These are phyloP conservation scores for Phytophthora agathidicida DNA, from an alignment of 352 stramenopile species.

Conservation along the genomic window DNA sequence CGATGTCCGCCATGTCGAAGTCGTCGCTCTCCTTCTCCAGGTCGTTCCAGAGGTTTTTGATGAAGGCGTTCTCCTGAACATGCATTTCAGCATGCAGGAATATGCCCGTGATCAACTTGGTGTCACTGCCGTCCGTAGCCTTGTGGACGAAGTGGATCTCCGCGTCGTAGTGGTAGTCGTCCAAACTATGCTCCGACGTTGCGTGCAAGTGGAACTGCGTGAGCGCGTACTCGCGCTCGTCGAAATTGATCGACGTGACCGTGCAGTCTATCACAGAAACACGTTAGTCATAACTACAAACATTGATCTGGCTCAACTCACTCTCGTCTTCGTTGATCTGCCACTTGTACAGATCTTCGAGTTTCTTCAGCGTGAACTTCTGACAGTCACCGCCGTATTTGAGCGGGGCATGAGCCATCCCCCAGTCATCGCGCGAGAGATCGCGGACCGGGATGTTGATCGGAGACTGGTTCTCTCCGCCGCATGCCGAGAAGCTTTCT, in stretches of 20 bases:
- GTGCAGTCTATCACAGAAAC: slow-evolving; percentile 47
- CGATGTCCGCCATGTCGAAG: slow-evolving; percentile 44
- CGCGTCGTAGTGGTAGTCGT: slow-evolving; percentile 48
- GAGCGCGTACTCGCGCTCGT: slow-evolving; percentile 52
- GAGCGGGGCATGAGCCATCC: slow-evolving; percentile 44
- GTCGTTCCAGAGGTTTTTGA: slow-evolving; percentile 51
- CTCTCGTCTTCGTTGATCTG: slow-evolving; percentile 45
- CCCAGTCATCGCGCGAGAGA: slow-evolving; percentile 48
- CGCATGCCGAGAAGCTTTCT: slow-evolving; percentile 38
- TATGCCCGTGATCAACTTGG: slow-evolving; percentile 46
- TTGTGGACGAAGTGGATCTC: slow-evolving; percentile 66
- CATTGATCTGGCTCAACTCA: too few relatives aligned
- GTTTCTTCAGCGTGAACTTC: slow-evolving; percentile 61
- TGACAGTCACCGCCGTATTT: slow-evolving; percentile 57
- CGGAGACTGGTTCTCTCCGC: slow-evolving; percentile 56
- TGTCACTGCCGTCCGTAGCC: slow-evolving; percentile 24
- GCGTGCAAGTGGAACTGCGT: slow-evolving; percentile 62
- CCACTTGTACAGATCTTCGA: slow-evolving; percentile 73
- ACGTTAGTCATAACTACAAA: too few relatives aligned
- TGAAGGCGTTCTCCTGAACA: slow-evolving; percentile 45
- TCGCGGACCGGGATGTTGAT: slow-evolving; percentile 50
- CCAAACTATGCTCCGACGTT: slow-evolving; percentile 52
- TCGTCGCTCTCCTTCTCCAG: slow-evolving; percentile 41
- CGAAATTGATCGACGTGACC: slow-evolving; percentile 49
- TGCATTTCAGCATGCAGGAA: slow-evolving; percentile 45